Evolutionary conservation across 441 rosid species (phyloP).

Genomic region (Erodium chrysanthum): DNA sequence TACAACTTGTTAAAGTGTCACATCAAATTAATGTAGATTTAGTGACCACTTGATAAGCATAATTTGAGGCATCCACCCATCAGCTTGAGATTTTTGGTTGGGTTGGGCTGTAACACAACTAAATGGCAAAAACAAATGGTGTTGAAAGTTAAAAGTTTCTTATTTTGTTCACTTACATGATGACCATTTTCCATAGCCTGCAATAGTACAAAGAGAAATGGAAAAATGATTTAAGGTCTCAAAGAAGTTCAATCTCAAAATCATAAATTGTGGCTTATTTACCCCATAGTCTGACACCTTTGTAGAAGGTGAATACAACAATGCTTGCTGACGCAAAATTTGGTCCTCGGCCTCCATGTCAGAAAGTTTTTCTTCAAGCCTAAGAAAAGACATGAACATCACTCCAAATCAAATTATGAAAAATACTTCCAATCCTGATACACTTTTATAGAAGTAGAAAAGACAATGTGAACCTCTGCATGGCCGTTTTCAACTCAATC

Average conservation of each 20-base stretch:
- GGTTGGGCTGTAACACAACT: too few relatives aligned
- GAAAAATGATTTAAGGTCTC: conserved; percentile 15
- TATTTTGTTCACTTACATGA: conserved; percentile 39
- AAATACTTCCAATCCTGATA: conserved; percentile 6
- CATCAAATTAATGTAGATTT: too few relatives aligned
- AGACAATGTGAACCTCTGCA: conserved; percentile 56
- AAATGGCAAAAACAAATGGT: background rate
- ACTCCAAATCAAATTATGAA: conserved; percentile 12
- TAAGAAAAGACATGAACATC: conserved; percentile 25
- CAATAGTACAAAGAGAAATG: conserved; percentile 22
- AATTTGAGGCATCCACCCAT: too few relatives aligned
- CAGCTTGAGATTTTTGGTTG: too few relatives aligned
- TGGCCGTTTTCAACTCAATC: conserved; percentile 64
- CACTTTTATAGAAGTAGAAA: conserved; percentile 2
- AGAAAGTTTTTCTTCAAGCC: conserved; percentile 76
- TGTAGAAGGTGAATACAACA: conserved; percentile 18
- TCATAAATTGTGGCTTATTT: conserved; percentile 15
- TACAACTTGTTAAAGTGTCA: too few relatives aligned
- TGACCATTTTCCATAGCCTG: conserved; percentile 77
- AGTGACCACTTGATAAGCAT: too few relatives aligned
- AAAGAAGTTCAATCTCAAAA: conserved; percentile 3
- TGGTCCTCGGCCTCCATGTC: conserved; percentile 70
- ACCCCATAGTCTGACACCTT: conserved; percentile 34
- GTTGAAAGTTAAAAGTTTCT: background rate
- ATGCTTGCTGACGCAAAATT: conserved; percentile 48